These are phyloP conservation scores for Hyphopichia pseudoburtonii DNA, from an alignment of 1,139 yeast species.

Conservation along the genomic window DNA sequence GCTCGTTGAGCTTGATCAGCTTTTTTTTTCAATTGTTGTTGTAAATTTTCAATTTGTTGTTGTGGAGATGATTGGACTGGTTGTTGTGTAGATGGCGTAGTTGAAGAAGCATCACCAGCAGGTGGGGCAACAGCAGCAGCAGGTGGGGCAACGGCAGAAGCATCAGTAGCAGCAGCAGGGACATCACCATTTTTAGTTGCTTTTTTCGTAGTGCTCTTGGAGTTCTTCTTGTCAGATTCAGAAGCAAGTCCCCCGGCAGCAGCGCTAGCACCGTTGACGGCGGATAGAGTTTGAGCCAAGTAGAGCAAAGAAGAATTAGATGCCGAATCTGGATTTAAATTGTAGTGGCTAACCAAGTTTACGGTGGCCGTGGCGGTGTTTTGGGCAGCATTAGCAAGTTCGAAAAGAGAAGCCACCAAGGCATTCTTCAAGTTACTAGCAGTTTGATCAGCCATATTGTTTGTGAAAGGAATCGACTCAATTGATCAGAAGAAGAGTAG, in stretches of 20 bases:
- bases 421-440: slow-evolving; percentile 38
- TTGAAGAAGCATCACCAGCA: slow-evolving; percentile 10
- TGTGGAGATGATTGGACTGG: too few species aligned
- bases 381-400: slow-evolving; percentile 76
- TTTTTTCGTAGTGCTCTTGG: too few species aligned
- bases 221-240: too few species aligned
- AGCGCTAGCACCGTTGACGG: slow-evolving; percentile 18
- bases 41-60: too few species aligned
- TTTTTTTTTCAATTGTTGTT: too few species aligned
- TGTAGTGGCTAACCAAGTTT: slow-evolving; percentile 72
- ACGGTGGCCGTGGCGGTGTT: slow-evolving; percentile 79
- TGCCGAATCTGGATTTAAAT: slow-evolving; percentile 39
- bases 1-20: too few species aligned
- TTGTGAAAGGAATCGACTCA: too few species aligned
- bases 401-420: slow-evolving; percentile 75
- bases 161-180: slow-evolving; percentile 15
- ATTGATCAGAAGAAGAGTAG: too few species aligned
- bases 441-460: slow-evolving; percentile 41
- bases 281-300: slow-evolving; percentile 32
- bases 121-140: slow-evolving; percentile 19
- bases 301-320: slow-evolving; percentile 33
- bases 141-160: slow-evolving; percentile 7
- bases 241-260: slow-evolving; percentile 6
- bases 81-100: too few species aligned
- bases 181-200: too few species aligned